These are phyloP conservation scores for Sarcocystis neurona DNA, from an alignment of 169 alveolate genomes.

Conservation along the genomic window DNA sequence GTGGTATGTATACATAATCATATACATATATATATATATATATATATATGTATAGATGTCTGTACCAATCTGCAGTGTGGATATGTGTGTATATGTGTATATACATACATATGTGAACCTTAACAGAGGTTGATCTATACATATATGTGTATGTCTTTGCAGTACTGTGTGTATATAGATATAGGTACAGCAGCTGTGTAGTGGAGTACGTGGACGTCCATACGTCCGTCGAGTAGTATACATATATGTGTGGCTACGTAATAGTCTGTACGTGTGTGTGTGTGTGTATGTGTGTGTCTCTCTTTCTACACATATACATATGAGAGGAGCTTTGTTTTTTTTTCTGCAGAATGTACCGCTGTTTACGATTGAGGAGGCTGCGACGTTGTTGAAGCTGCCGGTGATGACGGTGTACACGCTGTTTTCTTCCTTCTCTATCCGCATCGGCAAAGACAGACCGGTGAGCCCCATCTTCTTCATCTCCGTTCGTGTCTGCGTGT, in stretches of 20 bases:
- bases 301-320: too few species aligned
- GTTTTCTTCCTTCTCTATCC: constrained; percentile 5
- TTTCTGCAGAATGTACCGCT: not conserved
- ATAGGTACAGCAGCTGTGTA: too few species aligned
- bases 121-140: not conserved
- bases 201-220: too few species aligned
- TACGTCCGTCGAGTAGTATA: too few species aligned
- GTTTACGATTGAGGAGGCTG: not conserved
- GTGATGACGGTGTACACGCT: not conserved
- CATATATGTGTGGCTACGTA: too few species aligned
- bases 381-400: not conserved
- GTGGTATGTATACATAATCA: not conserved
- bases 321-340: too few species aligned
- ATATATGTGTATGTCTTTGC: not conserved
- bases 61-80: not conserved
- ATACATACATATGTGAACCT: not conserved
- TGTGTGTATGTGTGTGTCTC: too few species aligned
- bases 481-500: too few species aligned
- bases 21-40: not conserved
- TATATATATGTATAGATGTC: not conserved
- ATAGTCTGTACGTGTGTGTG: too few species aligned
- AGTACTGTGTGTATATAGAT: not conserved
- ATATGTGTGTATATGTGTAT: not conserved
- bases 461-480: too few species aligned
- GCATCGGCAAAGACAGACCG: not conserved